These are phyloP conservation scores for Corchorus olitorius DNA, from an alignment of 345 rosid genomes.

Conservation along the genomic window DNA sequence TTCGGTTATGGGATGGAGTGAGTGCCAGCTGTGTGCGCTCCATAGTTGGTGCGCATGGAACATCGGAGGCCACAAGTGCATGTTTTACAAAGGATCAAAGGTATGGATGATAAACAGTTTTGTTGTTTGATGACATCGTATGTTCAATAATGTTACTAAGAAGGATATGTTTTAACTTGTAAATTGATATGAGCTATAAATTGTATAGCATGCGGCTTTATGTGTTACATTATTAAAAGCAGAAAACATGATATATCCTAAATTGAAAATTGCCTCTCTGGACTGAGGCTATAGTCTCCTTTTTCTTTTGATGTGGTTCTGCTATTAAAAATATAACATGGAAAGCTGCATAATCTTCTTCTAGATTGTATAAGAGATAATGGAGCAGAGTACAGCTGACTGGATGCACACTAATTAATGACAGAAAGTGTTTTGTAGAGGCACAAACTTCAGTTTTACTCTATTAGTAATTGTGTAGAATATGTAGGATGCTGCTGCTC, in stretches of 20 bases:
- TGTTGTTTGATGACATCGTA: constrained; percentile 1
- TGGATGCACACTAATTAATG: not conserved
- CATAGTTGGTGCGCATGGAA: constrained; percentile 70
- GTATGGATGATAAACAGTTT: constrained; percentile 29
- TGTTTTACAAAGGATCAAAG: constrained; percentile 80
- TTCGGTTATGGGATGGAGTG: constrained; percentile 78
- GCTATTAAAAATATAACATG: no score
- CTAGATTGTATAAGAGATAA: not conserved
- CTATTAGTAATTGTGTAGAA: not conserved
- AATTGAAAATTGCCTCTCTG: not conserved
- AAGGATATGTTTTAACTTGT: constrained; percentile 8
- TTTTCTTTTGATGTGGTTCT: no score
- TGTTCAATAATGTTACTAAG: not conserved
- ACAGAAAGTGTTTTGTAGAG: not conserved
- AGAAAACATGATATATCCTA: not conserved
- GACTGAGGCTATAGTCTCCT: not conserved
- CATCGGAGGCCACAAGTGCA: constrained; percentile 71
- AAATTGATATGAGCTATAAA: not conserved
- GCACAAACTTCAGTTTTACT: not conserved
- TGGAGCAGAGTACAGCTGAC: not conserved
- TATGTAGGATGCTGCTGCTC: not conserved
- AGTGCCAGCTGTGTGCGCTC: constrained; percentile 67
- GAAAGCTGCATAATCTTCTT: not conserved
- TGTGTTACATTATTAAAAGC: not conserved
- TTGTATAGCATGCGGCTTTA: not conserved